Conservation (phyloP, 805 yeast species). For the Lipomyces japonicus region DNA sequence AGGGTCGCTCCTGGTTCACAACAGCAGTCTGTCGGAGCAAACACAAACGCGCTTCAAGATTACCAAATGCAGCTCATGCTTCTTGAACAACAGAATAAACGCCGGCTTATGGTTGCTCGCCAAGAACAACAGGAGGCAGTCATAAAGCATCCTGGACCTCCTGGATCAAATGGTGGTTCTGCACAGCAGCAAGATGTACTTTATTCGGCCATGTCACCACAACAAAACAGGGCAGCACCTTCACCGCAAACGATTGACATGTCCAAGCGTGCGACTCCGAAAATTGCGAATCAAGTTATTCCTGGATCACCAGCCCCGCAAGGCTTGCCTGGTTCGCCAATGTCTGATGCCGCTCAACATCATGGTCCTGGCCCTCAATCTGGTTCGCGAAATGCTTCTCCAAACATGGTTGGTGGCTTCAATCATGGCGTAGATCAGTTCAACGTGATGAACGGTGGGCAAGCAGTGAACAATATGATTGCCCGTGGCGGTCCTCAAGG, state of each 20-base stretch:
- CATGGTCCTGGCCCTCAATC: conserved; percentile 6
- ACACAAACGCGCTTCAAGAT: conserved; percentile 60
- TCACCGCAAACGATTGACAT: conserved; percentile 23
- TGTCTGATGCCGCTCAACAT: conserved; percentile 23
- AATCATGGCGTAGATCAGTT: conserved; percentile 33
- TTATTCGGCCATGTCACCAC: conserved; percentile 18
- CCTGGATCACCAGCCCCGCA: conserved; percentile 25
- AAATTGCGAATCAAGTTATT: conserved; percentile 31
- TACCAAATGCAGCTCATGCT: conserved; percentile 75
- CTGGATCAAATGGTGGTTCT: conserved; percentile 1
- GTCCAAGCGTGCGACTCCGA: conserved; percentile 34
- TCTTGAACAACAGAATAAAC: conserved; percentile 71
- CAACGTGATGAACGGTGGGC: conserved; percentile 34
- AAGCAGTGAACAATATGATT: conserved; percentile 20
- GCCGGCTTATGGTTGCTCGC: conserved; percentile 48
- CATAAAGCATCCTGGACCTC: conserved; percentile 13
- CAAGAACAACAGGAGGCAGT: conserved; percentile 37
- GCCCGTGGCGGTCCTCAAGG: conserved; percentile 17
- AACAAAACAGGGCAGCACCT: conserved; percentile 17
- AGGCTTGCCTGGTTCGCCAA: conserved; percentile 31
- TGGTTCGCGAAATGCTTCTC: conserved; percentile 33
- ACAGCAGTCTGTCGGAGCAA: conserved; percentile 19
- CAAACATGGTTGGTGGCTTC: conserved; percentile 31
- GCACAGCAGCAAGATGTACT: conserved; percentile 35
- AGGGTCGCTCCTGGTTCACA: conserved; percentile 20